Evolutionary conservation across 169 alveolate genomes (phyloP).

Genomic region (Cryptosporidium viatorum): DNA sequence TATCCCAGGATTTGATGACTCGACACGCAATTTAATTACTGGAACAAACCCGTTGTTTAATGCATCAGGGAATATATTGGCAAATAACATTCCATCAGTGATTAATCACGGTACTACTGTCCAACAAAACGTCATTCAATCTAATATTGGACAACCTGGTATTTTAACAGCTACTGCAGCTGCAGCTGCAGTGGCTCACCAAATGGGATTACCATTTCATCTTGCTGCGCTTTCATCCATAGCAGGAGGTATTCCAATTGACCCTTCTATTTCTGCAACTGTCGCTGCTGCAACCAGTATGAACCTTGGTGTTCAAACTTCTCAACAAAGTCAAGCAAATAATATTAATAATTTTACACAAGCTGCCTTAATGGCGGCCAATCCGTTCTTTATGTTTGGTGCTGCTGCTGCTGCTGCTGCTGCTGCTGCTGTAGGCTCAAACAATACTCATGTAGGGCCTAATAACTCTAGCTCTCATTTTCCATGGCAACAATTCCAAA

Average conservation of each 20-base stretch:
- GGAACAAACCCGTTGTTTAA: constrained; percentile 35
- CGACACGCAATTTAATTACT: constrained; percentile 28
- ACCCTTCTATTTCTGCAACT: constrained; percentile 60
- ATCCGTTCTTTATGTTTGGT: constrained; percentile 73
- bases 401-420: constrained; percentile 71
- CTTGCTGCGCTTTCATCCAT: constrained; percentile 69
- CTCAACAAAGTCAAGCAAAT: constrained; percentile 31
- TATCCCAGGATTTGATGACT: constrained; percentile 62
- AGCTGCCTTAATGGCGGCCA: constrained; percentile 60
- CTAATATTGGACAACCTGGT: constrained; percentile 11
- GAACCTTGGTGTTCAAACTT: constrained; percentile 37
- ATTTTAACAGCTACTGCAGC: constrained; percentile 44
- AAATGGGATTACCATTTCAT: constrained; percentile 71
- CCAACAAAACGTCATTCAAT: constrained; percentile 36
- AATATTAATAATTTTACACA: constrained; percentile 36
- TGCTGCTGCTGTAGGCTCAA: constrained; percentile 52
- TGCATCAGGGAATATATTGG: constrained; percentile 40
- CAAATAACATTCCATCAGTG: constrained; percentile 21
- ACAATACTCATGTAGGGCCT: constrained; percentile 27
- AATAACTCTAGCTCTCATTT: constrained; percentile 6
- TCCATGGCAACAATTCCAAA: constrained; percentile 41
- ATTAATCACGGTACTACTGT: constrained; percentile 20
- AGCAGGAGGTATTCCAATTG: constrained; percentile 53
- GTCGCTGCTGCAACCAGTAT: constrained; percentile 65
- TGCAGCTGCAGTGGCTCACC: constrained; percentile 68